A percentile compares a stretch with the other conserved stretches of the same genome.
These are phyloP conservation scores for Beauveria varroae DNA, from an alignment of 2,329 filamentous ascomycete species.

Conservation along the genomic window DNA sequence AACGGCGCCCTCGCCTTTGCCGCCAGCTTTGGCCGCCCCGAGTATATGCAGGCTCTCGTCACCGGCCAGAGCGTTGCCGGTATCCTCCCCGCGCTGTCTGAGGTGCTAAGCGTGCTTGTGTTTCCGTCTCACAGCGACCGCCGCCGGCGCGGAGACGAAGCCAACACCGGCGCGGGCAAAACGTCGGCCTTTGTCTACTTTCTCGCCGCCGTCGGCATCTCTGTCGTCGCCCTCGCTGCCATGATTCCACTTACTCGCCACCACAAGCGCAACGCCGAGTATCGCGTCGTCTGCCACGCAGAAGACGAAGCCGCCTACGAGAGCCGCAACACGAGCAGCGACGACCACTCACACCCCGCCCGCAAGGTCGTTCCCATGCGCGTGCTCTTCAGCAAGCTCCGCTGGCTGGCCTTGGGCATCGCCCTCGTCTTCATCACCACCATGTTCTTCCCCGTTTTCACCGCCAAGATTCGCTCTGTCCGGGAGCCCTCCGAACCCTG, in stretches of 20 bases:
- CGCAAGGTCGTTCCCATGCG: constrained; percentile 48
- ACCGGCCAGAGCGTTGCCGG: constrained; percentile 87
- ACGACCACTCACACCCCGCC: constrained; percentile 42
- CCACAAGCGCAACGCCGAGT: constrained; percentile 46
- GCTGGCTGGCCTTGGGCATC: constrained; percentile 68
- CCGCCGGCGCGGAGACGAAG: constrained; percentile 13
- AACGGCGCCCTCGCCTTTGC: constrained; percentile 94
- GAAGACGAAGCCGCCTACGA: constrained; percentile 18
- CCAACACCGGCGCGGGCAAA: constrained; percentile 19
- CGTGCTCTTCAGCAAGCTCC: constrained; percentile 67
- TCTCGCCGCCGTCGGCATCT: constrained; percentile 74
- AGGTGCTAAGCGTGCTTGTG: constrained; percentile 73
- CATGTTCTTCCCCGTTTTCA: constrained; percentile 96
- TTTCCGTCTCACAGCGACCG: constrained; percentile 39
- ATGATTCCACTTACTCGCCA: constrained; percentile 66
- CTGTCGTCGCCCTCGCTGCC: constrained; percentile 58
- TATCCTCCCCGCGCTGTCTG: constrained; percentile 78
- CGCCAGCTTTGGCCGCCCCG: constrained; percentile 71
- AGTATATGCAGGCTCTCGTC: constrained; percentile 97
- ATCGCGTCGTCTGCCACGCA: constrained; percentile 26
- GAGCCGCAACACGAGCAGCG: constrained; percentile 41
- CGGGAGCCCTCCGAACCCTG: constrained; percentile 18
- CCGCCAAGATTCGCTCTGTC: constrained; percentile 52
- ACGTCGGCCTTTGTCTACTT: constrained; percentile 84
- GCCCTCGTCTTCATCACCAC: constrained; percentile 75